These are phyloP conservation scores for Rubroboletus satanas DNA, from an alignment of 768 basidiomycete genomes.

Conservation along the genomic window DNA sequence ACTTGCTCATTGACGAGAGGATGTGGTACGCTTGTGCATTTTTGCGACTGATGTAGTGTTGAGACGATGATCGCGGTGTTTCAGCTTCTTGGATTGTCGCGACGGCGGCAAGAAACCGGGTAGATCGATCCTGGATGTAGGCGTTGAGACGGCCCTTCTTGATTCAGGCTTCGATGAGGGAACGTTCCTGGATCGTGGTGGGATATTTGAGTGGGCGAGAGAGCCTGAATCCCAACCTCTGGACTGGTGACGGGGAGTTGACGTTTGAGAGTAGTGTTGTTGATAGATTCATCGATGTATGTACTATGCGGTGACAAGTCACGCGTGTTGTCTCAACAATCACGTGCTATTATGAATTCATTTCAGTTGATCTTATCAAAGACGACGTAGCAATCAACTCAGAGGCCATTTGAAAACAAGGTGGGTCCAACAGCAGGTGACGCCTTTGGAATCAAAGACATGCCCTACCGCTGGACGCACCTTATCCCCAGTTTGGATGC, in stretches of 20 bases:
- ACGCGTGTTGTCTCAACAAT: neutral
- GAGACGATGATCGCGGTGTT: neutral
- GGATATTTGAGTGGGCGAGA: slow-evolving; percentile 8
- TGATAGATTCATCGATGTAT: neutral
- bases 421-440: slow-evolving; percentile 18
- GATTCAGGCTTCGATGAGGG: slow-evolving; percentile 14
- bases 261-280: neutral
- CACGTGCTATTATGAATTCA: neutral
- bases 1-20: slow-evolving; percentile 35
- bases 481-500: slow-evolving; percentile 8
- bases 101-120: slow-evolving; percentile 29
- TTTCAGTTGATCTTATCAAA: neutral
- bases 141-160: slow-evolving; percentile 16
- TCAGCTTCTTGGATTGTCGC: slow-evolving; percentile 32
- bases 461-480: slow-evolving; percentile 22
- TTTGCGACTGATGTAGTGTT: neutral
- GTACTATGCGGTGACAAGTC: neutral
- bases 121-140: slow-evolving; percentile 11
- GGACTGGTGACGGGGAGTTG: slow-evolving; percentile 6
- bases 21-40: slow-evolving; percentile 28
- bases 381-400: neutral
- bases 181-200: slow-evolving; percentile 7
- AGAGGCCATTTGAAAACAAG: slow-evolving; percentile 7
- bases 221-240: neutral
- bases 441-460: slow-evolving; percentile 5